A percentile compares a stretch with the other conserved stretches of the same genome.
Conservation (phyloP, 805 yeast species). For the Maudiozyma turicensis region DNA sequence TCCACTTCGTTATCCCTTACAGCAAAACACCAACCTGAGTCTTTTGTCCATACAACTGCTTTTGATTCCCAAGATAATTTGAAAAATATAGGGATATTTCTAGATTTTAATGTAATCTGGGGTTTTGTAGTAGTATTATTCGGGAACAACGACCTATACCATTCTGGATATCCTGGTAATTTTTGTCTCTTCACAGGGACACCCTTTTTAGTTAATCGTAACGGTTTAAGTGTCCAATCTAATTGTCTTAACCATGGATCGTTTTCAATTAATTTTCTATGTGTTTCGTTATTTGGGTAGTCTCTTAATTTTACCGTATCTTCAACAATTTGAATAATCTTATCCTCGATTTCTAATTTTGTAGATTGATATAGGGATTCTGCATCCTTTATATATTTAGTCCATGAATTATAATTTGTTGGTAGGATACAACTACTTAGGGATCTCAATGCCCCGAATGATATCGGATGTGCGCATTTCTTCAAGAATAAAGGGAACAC, state of each 20-base stretch:
- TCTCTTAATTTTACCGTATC: slow-evolving; percentile 43
- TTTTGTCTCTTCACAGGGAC: slow-evolving; percentile 62
- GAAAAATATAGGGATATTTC: slow-evolving; percentile 68
- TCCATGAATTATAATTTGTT: slow-evolving; percentile 59
- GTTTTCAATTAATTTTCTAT: slow-evolving; percentile 28
- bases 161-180: slow-evolving; percentile 84
- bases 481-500: slow-evolving; percentile 59
- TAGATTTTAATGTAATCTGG: slow-evolving; percentile 57
- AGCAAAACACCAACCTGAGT: slow-evolving; percentile 82
- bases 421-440: slow-evolving; percentile 73
- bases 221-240: slow-evolving; percentile 69
- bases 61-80: slow-evolving; percentile 75
- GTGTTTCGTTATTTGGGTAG: slow-evolving; percentile 7
- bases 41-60: slow-evolving; percentile 73
- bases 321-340: slow-evolving; percentile 49
- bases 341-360: slow-evolving; percentile 44
- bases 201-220: slow-evolving; percentile 58
- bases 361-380: slow-evolving; percentile 58
- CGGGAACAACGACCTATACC: slow-evolving; percentile 64
- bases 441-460: slow-evolving; percentile 75
- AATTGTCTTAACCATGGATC: slow-evolving; percentile 91
- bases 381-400: slow-evolving; percentile 54
- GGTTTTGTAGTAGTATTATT: slow-evolving; percentile 33
- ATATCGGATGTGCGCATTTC: slow-evolving; percentile 87
- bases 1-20: slow-evolving; percentile 33